Evolutionary conservation across 495 filamentous ascomycete genomes (phyloP).

Genomic region (Cudoniella acicularis): DNA sequence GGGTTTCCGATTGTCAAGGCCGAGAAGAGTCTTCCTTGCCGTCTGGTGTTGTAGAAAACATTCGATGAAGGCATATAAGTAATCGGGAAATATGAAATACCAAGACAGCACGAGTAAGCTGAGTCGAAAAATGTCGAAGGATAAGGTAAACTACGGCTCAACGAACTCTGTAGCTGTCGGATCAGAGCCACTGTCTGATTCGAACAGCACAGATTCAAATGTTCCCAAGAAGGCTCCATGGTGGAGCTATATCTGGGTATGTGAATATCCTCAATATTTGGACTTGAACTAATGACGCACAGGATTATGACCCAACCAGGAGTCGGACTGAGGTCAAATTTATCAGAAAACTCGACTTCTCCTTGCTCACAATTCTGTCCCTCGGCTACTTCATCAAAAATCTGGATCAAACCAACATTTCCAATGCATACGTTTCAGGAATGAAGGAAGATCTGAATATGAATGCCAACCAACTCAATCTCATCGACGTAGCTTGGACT

Average conservation of each 20-base stretch:
- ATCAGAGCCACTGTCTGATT: neutral
- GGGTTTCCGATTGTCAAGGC: neutral
- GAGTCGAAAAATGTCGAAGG: neutral
- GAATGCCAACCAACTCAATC: constrained; percentile 52
- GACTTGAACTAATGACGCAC: neutral
- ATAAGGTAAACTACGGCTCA: neutral
- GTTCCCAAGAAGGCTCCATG: constrained; percentile 7
- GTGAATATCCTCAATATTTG: neutral
- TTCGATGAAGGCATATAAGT: no score
- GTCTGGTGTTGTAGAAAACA: no score
- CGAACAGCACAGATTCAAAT: neutral
- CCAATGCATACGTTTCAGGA: constrained; percentile 61
- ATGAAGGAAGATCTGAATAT: constrained; percentile 62
- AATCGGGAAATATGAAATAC: neutral
- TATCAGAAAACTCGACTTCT: constrained; percentile 56
- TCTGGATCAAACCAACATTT: constrained; percentile 57
- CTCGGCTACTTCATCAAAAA: constrained; percentile 57
- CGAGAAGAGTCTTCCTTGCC: no score
- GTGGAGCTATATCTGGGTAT: constrained; percentile 23
- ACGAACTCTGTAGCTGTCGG: neutral
- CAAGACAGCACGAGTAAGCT: neutral
- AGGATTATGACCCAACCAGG: constrained; percentile 18
- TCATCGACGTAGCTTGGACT: constrained; percentile 56
- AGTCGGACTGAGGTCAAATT: constrained; percentile 47
- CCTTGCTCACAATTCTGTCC: constrained; percentile 50